Conservation (phyloP, 257 asterid genomes). For the Thymus quinquecostatus region DNA sequence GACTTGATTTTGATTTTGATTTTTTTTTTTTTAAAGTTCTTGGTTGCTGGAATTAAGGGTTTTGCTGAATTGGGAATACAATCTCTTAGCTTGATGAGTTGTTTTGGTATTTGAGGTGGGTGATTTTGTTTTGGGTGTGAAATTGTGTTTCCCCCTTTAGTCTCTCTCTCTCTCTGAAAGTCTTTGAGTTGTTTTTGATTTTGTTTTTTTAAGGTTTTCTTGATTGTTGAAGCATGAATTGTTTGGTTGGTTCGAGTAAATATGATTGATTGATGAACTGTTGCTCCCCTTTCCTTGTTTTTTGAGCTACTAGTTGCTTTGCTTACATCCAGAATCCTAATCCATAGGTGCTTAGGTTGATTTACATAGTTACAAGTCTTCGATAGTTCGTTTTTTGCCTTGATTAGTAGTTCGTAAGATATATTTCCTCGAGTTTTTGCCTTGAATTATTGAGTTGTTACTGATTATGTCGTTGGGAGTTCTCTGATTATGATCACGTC, state of each 20-base stretch:
- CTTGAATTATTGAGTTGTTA: not conserved
- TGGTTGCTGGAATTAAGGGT: slow-evolving; percentile 2
- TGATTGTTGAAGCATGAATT: slow-evolving; percentile 18
- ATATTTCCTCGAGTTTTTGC: not conserved
- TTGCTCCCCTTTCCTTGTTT: not conserved
- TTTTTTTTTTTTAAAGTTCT: not conserved
- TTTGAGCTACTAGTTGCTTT: not conserved
- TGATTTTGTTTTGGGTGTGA: slow-evolving; percentile 22
- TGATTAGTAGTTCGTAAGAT: not conserved
- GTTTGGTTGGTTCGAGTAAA: slow-evolving; percentile 12
- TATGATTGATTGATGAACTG: slow-evolving; percentile 19
- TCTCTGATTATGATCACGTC: slow-evolving; percentile 16
- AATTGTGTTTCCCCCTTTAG: slow-evolving; percentile 24
- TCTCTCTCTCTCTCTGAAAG: not conserved
- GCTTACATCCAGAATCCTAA: not conserved
- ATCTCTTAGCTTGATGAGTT: slow-evolving; percentile 10
- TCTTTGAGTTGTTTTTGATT: slow-evolving; percentile 15
- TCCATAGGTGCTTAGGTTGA: not conserved
- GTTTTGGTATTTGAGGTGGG: slow-evolving; percentile 21
- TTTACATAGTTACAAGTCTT: not conserved
- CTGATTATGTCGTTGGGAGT: not conserved
- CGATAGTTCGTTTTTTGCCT: not conserved
- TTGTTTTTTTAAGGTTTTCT: slow-evolving; percentile 12
- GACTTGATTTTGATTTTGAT: slow-evolving; percentile 19
- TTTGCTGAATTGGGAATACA: slow-evolving; percentile 25